Evolutionary conservation across 148 eudicot genomes (phyloP).

Genomic region (Nepenthes mirabilis): DNA sequence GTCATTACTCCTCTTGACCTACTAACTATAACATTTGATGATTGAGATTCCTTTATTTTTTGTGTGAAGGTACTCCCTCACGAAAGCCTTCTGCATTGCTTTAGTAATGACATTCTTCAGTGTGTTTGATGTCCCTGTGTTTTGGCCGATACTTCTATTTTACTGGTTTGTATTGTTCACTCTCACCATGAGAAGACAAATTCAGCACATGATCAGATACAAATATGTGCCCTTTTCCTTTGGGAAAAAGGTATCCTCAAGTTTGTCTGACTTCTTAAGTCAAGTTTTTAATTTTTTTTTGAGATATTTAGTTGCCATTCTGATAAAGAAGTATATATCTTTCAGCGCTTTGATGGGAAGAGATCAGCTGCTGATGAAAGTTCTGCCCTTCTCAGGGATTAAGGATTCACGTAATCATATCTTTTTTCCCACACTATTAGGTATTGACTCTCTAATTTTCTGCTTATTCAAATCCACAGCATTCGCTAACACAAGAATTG

Average conservation of each 20-base stretch:
- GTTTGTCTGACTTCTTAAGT: not conserved
- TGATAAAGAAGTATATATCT: constrained; percentile 7
- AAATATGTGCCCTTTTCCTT: constrained; percentile 45
- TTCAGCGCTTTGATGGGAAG: constrained; percentile 24
- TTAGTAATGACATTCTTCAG: constrained; percentile 33
- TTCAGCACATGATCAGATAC: constrained; percentile 46
- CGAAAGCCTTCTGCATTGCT: constrained; percentile 43
- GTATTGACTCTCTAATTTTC: not conserved
- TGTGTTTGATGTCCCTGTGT: constrained; percentile 45
- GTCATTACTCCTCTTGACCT: too few species aligned
- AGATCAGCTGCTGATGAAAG: constrained; percentile 20
- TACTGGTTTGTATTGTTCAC: constrained; percentile 48
- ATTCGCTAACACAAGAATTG: too few species aligned
- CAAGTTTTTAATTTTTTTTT: not conserved
- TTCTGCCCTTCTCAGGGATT: constrained; percentile 25
- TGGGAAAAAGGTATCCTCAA: constrained; percentile 35
- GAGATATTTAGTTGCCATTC: not conserved
- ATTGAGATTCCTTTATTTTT: not conserved
- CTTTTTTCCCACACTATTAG: not conserved
- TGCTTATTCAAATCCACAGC: too few species aligned
- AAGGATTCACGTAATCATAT: constrained; percentile 13
- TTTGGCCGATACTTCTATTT: constrained; percentile 48
- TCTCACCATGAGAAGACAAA: constrained; percentile 45
- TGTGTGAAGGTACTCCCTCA: constrained; percentile 35
- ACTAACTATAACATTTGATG: not conserved